Percentiles rank a stretch among this genome's conserved stretches.
Conservation (phyloP, 1,284 basidiomycete species). For the Thecaphora thlaspeos region DNA sequence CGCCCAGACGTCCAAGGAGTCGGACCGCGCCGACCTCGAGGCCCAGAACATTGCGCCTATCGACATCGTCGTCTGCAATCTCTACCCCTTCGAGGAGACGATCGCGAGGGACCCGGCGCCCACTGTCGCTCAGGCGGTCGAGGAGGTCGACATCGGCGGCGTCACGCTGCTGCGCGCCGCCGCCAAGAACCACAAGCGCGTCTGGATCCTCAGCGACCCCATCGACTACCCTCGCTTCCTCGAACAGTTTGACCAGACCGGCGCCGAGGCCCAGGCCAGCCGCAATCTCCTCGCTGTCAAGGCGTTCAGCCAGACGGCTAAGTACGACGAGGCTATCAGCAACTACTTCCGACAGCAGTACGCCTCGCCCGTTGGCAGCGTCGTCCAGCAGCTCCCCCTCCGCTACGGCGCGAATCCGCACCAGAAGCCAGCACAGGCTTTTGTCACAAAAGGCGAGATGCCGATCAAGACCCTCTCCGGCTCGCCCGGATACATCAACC, state of each 20-base stretch:
- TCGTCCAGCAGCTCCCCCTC: constrained; percentile 69
- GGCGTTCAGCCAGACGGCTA: constrained; percentile 93
- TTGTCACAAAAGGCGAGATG: constrained; percentile 81
- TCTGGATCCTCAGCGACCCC: constrained; percentile 81
- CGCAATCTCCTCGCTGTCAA: constrained; percentile 86
- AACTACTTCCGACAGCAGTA: constrained; percentile 97
- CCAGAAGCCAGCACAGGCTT: constrained; percentile 97
- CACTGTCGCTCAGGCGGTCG: constrained; percentile 86
- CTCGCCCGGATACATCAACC: constrained; percentile 97
- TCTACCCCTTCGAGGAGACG: constrained; percentile 90
- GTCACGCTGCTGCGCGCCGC: constrained; percentile 96
- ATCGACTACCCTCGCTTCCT: constrained; percentile 86
- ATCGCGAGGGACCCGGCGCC: constrained; percentile 79
- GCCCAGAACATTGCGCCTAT: constrained; percentile 50
- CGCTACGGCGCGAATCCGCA: constrained; percentile 98
- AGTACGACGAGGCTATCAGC: constrained; percentile 92
- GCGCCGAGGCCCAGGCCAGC: constrained; percentile 66
- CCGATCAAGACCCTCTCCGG: constrained; percentile 94
- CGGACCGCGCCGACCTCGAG: constrained; percentile 50
- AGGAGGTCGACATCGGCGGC: constrained; percentile 98
- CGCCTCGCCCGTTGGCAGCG: constrained; percentile 65
- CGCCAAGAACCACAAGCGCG: constrained; percentile 87
- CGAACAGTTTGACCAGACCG: constrained; percentile 64
- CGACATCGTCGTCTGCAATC: constrained; percentile 74
- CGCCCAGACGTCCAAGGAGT: constrained; percentile 51